Evolutionary conservation across 1,284 basidiomycete species (phyloP).

Genomic region (Schizophyllum amplum): DNA sequence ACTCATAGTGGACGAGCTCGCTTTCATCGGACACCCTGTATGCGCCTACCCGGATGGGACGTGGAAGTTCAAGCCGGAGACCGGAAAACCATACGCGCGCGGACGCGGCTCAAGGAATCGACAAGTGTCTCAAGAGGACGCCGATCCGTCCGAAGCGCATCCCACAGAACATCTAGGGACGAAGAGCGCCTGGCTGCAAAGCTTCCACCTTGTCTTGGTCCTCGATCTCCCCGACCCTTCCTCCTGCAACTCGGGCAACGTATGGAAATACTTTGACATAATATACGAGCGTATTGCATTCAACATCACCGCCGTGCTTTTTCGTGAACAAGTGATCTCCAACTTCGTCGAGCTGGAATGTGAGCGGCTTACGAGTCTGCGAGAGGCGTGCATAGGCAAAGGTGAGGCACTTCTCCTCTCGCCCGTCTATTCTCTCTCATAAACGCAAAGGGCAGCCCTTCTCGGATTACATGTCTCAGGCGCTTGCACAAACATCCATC

Average conservation of each 20-base stretch:
- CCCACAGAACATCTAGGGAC: constrained; percentile 24
- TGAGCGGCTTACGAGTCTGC: constrained; percentile 55
- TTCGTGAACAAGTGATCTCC: constrained; percentile 76
- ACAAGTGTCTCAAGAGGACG: constrained; percentile 18
- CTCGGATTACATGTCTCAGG: constrained; percentile 44
- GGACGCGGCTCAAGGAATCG: constrained; percentile 31
- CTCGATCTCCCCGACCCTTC: constrained; percentile 86
- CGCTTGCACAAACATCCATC: constrained; percentile 60
- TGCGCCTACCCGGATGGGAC: constrained; percentile 66
- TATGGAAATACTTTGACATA: constrained; percentile 72
- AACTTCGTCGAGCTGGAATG: constrained; percentile 79
- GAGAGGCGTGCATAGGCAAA: constrained; percentile 59
- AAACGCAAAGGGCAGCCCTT: constrained; percentile 33
- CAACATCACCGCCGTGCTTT: constrained; percentile 82
- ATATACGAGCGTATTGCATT: constrained; percentile 86
- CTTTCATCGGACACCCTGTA: constrained; percentile 93
- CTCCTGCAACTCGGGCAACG: constrained; percentile 67
- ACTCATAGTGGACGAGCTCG: constrained; percentile 86
- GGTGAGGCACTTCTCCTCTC: constrained; percentile 28
- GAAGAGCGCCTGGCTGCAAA: constrained; percentile 52
- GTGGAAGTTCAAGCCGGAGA: constrained; percentile 63
- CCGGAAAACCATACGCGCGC: constrained; percentile 30
- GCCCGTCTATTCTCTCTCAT: constrained; percentile 6
- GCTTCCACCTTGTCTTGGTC: constrained; percentile 85
- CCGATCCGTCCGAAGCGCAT: constrained; percentile 13